A percentile compares a stretch with the other conserved stretches of the same genome.
phyloP scores from a whole-genome alignment of 1,139 yeast genomes.

The Protomyces macrosporus region DNA sequence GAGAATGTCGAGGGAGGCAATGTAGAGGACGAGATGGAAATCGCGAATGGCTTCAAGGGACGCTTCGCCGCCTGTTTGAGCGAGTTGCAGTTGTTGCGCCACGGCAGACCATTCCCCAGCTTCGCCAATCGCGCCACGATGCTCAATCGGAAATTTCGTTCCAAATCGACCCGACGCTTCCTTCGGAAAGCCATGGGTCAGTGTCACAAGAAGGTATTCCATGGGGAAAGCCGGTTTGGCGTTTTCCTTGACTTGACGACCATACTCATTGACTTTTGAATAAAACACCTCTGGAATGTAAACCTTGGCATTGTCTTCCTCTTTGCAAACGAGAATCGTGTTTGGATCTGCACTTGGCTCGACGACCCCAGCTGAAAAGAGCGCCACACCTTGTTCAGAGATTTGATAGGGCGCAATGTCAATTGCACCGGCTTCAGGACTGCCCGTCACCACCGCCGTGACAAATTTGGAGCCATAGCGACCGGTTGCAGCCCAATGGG shows the following conservation, averaged over 20 bases:
- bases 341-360: slow-evolving; percentile 89
- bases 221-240: slow-evolving; percentile 97
- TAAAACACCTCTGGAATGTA: slow-evolving; percentile 94
- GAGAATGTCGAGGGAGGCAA: slow-evolving; percentile 35
- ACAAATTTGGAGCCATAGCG: slow-evolving; percentile 80
- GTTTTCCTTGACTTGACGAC: slow-evolving; percentile 74
- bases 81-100: slow-evolving; percentile 46
- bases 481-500: slow-evolving; percentile 64
- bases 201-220: slow-evolving; percentile 78
- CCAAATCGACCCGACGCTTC: slow-evolving; percentile 27
- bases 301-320: slow-evolving; percentile 50
- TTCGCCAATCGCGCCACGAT: slow-evolving; percentile 49
- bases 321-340: slow-evolving; percentile 71
- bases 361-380: slow-evolving; percentile 79
- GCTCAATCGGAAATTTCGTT: slow-evolving; percentile 30
- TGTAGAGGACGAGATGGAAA: slow-evolving; percentile 66
- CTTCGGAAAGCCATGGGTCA: slow-evolving; percentile 85
- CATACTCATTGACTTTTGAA: slow-evolving; percentile 80
- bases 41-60: slow-evolving; percentile 50
- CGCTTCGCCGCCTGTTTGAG: slow-evolving; percentile 39
- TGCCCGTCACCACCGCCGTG: slow-evolving; percentile 89
- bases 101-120: slow-evolving; percentile 60
- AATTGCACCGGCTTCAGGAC: slow-evolving; percentile 66
- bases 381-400: slow-evolving; percentile 77
- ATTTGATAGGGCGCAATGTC: slow-evolving; percentile 91